Percentiles rank a stretch among this genome's conserved stretches.
These are phyloP conservation scores for Leccinum variicolor DNA, from an alignment of 768 basidiomycete species.

Conservation along the genomic window DNA sequence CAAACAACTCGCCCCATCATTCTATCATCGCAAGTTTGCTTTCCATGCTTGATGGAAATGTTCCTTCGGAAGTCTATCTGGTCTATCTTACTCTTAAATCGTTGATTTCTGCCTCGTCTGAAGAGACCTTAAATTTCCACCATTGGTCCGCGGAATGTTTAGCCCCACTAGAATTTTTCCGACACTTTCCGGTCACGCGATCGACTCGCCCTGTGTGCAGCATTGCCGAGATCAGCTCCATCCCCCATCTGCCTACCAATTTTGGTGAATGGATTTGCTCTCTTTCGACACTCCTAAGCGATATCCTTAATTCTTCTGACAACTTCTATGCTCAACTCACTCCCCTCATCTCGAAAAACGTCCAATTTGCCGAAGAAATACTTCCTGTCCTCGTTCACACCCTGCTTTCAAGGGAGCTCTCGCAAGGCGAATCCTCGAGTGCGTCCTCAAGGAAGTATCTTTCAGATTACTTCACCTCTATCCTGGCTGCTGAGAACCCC, in stretches of 20 bases:
- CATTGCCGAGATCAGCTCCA: conserved; percentile 36
- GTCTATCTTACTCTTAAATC: conserved; percentile 67
- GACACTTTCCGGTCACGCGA: conserved; percentile 39
- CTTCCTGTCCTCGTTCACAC: conserved; percentile 77
- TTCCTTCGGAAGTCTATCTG: conserved; percentile 46
- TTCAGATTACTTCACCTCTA: conserved; percentile 21
- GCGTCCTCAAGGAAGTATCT: conserved; percentile 18
- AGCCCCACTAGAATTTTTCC: conserved; percentile 47
- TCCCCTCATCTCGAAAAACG: conserved; percentile 52
- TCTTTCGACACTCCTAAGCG: conserved; percentile 54
- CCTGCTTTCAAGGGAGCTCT: conserved; percentile 41
- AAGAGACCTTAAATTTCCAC: conserved; percentile 27
- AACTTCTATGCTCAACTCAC: conserved; percentile 68
- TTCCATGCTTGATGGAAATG: conserved; percentile 52
- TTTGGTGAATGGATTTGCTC: conserved; percentile 63
- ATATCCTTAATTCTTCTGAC: conserved; percentile 51
- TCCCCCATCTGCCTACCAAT: conserved; percentile 39
- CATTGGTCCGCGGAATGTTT: conserved; percentile 40
- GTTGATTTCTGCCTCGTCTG: conserved; percentile 40
- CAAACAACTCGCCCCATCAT: conserved; percentile 37
- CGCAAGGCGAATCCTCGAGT: neutral
- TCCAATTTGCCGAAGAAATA: conserved; percentile 58
- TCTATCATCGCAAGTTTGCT: conserved; percentile 54
- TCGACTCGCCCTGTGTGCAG: conserved; percentile 29
- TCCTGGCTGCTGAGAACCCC: conserved; percentile 24